Percentiles rank a stretch among this genome's conserved stretches.
Evolutionary conservation across 2,329 filamentous ascomycete genomes (phyloP).

Genomic region (Tolypocladium ovalisporum): DNA sequence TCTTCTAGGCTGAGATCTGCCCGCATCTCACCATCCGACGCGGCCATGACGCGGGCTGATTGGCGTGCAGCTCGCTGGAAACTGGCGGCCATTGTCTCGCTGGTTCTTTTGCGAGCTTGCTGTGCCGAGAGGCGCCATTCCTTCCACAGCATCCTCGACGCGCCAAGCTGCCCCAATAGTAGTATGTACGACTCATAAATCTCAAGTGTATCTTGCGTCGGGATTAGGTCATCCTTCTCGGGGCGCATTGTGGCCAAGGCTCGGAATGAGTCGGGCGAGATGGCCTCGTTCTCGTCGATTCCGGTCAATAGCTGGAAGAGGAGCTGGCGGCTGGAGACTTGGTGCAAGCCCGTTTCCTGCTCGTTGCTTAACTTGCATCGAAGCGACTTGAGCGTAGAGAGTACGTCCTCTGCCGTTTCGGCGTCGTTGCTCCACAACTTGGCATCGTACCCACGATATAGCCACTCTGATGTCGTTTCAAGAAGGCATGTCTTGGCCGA

Average conservation of each 20-base stretch:
- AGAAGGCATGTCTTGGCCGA: conserved; percentile 16
- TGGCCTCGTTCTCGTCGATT: conserved; percentile 9
- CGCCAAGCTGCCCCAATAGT: conserved; percentile 19
- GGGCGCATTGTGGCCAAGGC: conserved; percentile 9
- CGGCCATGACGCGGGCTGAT: conserved; percentile 3
- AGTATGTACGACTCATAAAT: conserved; percentile 16
- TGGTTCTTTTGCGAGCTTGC: neutral
- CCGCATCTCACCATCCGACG: neutral
- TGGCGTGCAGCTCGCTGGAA: conserved; percentile 6
- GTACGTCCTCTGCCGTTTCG: conserved; percentile 10
- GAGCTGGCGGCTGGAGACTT: conserved; percentile 8
- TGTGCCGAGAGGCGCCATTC: conserved; percentile 13
- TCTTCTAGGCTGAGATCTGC: conserved; percentile 5
- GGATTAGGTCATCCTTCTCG: neutral
- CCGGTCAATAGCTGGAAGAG: conserved; percentile 19
- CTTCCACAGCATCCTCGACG: conserved; percentile 17
- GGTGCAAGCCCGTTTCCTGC: neutral
- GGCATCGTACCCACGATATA: conserved; percentile 10
- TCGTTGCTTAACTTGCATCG: neutral
- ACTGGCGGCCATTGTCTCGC: neutral
- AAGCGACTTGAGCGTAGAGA: conserved; percentile 10
- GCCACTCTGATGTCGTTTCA: conserved; percentile 12
- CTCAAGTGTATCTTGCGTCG: conserved; percentile 1
- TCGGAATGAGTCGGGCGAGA: conserved; percentile 13
- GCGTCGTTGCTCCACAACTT: conserved; percentile 5